Conservation (phyloP, 805 yeast species). For the Suhomyces prunicola region DNA sequence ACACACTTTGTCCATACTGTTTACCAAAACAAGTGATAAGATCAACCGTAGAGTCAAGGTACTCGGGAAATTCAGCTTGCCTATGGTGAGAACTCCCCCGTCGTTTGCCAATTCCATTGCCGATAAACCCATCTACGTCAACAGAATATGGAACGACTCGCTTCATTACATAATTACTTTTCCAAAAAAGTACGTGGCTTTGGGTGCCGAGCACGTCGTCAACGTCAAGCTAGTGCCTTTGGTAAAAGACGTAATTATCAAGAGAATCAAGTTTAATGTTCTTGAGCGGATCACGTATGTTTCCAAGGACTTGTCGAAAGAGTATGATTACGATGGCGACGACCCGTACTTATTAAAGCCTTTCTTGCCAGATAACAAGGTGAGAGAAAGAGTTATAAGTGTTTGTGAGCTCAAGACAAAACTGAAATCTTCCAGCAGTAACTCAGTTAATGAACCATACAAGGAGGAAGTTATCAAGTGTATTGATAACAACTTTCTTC, state of each 20-base stretch:
- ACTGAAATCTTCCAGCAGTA: conserved; percentile 27
- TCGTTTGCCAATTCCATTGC: conserved; percentile 54
- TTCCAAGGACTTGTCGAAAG: conserved; percentile 51
- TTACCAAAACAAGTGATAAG: conserved; percentile 38
- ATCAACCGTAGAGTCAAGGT: conserved; percentile 34
- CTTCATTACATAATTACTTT: conserved; percentile 68
- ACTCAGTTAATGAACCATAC: conserved; percentile 39
- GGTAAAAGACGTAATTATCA: conserved; percentile 57
- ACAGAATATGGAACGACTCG: conserved; percentile 70
- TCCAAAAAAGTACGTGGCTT: conserved; percentile 64
- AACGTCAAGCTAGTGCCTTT: conserved; percentile 67
- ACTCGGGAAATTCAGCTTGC: conserved; percentile 33
- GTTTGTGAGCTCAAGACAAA: conserved; percentile 64
- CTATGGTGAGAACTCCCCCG: conserved; percentile 55
- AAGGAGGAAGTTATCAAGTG: conserved; percentile 61
- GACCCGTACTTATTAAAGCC: conserved; percentile 17
- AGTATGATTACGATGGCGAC: conserved; percentile 48
- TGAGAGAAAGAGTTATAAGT: conserved; percentile 51
- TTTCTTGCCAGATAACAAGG: conserved; percentile 4
- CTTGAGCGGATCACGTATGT: conserved; percentile 64
- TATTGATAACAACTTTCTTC: conserved; percentile 58
- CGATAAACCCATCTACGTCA: conserved; percentile 74
- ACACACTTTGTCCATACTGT: conserved; percentile 41
- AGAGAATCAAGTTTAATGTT: conserved; percentile 62
- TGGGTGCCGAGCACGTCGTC: conserved; percentile 58